Conservation (phyloP, 1,284 basidiomycete species). For the Tylopilus orsonianus region DNA sequence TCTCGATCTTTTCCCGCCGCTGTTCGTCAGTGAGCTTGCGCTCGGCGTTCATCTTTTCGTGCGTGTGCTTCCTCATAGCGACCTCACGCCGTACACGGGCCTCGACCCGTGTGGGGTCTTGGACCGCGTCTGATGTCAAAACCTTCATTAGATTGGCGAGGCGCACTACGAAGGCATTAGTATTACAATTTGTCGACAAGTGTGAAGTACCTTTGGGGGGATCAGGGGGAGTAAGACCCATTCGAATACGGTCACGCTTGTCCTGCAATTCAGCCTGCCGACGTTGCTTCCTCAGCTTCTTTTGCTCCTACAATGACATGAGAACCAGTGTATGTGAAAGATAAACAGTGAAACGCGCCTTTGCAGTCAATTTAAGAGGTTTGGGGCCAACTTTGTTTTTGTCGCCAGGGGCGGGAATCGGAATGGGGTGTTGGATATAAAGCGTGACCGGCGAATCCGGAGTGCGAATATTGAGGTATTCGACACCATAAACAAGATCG, state of each 20-base stretch:
- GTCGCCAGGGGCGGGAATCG: constrained; percentile 88
- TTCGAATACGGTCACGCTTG: constrained; percentile 91
- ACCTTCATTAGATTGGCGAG: constrained; percentile 98
- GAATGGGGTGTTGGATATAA: constrained; percentile 96
- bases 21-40: constrained; percentile 92
- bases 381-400: constrained; percentile 76
- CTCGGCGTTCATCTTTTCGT: constrained; percentile 92
- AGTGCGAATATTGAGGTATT: constrained; percentile 60
- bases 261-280: constrained; percentile 91
- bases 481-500: constrained; percentile 61
- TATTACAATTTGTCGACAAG: constrained; percentile 3
- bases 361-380: constrained; percentile 88
- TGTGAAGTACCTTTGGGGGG: constrained; percentile 78
- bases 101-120: constrained; percentile 97
- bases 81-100: constrained; percentile 93
- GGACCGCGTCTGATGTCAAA: constrained; percentile 91
- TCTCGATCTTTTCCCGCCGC: constrained; percentile 81
- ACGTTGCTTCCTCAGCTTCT: constrained; percentile 92
- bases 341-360: constrained; percentile 41
- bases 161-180: constrained; percentile 62
- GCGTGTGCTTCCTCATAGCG: constrained; percentile 81
- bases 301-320: constrained; percentile 68
- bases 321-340: constrained; percentile 3
- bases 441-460: constrained; percentile 81
- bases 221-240: constrained; percentile 95